Conservation (phyloP, 495 filamentous ascomycete genomes). For the Xylaria telfairii region DNA sequence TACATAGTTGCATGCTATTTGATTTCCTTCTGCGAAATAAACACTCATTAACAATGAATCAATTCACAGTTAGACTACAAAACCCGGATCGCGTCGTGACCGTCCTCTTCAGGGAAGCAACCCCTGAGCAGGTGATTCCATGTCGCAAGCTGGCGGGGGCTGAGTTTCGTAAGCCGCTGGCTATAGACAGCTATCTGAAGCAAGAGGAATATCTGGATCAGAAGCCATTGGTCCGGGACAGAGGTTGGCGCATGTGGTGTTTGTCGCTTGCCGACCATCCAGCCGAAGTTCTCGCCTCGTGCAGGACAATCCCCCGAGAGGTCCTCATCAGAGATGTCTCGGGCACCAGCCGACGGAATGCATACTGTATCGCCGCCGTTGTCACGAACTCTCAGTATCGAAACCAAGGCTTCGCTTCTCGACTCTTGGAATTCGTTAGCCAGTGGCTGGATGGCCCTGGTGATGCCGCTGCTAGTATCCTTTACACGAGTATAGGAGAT, state of each 20-base stretch:
- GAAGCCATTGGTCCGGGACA: neutral
- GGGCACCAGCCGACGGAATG: neutral
- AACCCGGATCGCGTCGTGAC: neutral
- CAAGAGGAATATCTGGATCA: neutral
- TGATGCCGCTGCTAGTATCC: neutral
- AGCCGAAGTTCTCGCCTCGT: constrained; percentile 1
- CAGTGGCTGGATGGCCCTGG: neutral
- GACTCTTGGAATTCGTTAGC: neutral
- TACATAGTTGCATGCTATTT: no score
- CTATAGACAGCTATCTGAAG: neutral
- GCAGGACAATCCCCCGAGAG: constrained; percentile 1
- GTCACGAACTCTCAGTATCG: neutral
- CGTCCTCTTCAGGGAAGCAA: neutral
- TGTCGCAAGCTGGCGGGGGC: constrained; percentile 1
- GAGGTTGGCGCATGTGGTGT: neutral
- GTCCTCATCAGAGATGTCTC: neutral
- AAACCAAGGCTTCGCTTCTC: neutral
- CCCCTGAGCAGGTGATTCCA: neutral
- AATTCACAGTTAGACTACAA: neutral
- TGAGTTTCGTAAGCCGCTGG: neutral
- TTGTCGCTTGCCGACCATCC: neutral
- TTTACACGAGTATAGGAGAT: neutral
- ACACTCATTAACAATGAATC: neutral
- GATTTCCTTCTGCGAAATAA: neutral
- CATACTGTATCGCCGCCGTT: neutral